Evolutionary conservation across 331 rosid species (phyloP), one percentile per base, ranked within the genome.

Genomic region (Arachis monticola): DNA sequence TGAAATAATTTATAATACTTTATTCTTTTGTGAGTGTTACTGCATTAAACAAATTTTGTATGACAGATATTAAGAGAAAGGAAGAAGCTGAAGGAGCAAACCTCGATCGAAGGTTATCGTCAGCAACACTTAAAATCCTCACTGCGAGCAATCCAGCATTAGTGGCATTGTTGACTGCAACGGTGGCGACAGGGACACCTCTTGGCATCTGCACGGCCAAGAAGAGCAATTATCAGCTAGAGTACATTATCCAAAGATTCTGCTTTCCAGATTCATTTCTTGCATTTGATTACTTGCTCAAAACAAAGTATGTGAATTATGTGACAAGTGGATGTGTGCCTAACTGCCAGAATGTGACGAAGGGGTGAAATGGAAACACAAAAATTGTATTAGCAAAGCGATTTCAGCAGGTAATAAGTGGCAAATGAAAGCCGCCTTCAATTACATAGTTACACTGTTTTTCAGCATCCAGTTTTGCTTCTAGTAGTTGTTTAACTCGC

Each of bases 181-280:
- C 90, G 11, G 97, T 86, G 17, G 97, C 97, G 58, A 92, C 97
- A 7, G 99, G 97, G 48, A 92, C 93, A 31, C 97, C 97, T 73
- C 84, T 72, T 1, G 99, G 99, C 97, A 92, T 94, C 97, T 92
- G 82, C 84, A 86, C 7, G 22, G 4, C 22, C 66, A 80, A 65
- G 42, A 61, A 71, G 44, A 32, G 48, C 17, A 30, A 55, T 14
- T 50, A 42, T 60, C 41, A 60, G 38, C 8, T 5, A 14, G 64
- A 52, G 47, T 62, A 59, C 60, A 17, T 57, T 22, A 46, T 53
- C 53, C 17, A 63, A 45, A 60, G n/a, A 64, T 44, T 17, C 7
- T 72, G 53, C 8, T n/a, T 41, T 14, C n/a, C 38, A 44, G 46
- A 44, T 63, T 31, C 58, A 58, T 59, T 59, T 42, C 62, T 58